Evolutionary conservation across 1,284 basidiomycete species (phyloP).

Genomic region (Trichosporon ovoides): DNA sequence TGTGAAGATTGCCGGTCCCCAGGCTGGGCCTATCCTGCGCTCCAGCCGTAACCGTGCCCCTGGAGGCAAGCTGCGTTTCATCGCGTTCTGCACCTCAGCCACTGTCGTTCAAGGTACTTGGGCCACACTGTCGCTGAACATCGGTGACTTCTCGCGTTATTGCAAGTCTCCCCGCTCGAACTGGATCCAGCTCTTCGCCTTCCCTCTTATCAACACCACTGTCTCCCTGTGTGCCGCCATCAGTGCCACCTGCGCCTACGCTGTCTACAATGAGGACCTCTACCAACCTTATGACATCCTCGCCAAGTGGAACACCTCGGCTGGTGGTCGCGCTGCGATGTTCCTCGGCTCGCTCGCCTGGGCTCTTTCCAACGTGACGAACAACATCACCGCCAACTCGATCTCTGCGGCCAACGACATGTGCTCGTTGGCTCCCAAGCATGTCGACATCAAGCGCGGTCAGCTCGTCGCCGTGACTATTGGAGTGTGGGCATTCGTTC

Average conservation of each 20-base stretch:
- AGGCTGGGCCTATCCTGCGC: constrained; percentile 12
- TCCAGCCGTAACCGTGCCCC: constrained; percentile 24
- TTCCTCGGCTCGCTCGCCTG: constrained; percentile 70
- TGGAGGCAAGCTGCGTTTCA: constrained; percentile 31
- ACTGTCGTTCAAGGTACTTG: constrained; percentile 35
- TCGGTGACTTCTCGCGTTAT: constrained; percentile 58
- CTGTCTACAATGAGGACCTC: constrained; percentile 57
- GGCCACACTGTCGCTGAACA: constrained; percentile 58
- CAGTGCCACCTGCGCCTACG: constrained; percentile 56
- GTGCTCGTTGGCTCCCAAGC: constrained; percentile 54
- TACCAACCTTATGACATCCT: constrained; percentile 44
- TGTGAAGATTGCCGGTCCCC: constrained; percentile 32
- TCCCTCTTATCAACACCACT: constrained; percentile 59
- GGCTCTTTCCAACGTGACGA: constrained; percentile 62
- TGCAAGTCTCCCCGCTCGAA: constrained; percentile 38
- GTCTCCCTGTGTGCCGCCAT: constrained; percentile 59
- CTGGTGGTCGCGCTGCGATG: constrained; percentile 58
- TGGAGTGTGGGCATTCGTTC: constrained; percentile 57
- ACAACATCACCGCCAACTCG: constrained; percentile 63
- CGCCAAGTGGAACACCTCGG: constrained; percentile 61
- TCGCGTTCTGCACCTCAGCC: constrained; percentile 37
- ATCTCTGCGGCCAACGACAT: constrained; percentile 73
- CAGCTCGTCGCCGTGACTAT: constrained; percentile 67
- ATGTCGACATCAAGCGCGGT: constrained; percentile 69
- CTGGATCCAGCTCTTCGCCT: constrained; percentile 64